Evolutionary conservation across 169 alveolate genomes (phyloP), one percentile per base, ranked within the genome.

Genomic region (Cryptosporidium parvum): DNA sequence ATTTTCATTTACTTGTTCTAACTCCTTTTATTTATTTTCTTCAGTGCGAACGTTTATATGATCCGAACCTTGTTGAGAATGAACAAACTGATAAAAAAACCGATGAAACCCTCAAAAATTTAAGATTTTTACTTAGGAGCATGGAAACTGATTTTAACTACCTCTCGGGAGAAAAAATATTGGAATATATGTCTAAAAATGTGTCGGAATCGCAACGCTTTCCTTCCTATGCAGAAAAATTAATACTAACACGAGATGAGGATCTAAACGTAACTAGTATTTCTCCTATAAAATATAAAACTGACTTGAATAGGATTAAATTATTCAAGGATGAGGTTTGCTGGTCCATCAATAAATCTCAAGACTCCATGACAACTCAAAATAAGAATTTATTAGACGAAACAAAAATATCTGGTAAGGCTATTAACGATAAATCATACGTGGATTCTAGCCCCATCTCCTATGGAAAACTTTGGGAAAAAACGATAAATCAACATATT

Each of bases 121-220:
- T 80, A n/a, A 80, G 62, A 29, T 59, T 45, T 51, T 42, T 80
- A 42, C 58, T 80, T 39, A 59, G 89, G 26, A 62, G 68, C 21
- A 80, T 80, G 89, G 89, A 80, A 42, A 80, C 89, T 26, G 89
- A 80, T 29, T 80, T 80, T 51, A 80, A 80, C 35, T 62, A 67
- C 29, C 70, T 80, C 14, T 80, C 89, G 5, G 73, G 75, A 26
- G 89, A 80, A 48, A 31, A 51, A 42, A 45, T 80, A 80, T 31
- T 80, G 37, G 89, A 67, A 26, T 35, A 80, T 80, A 65, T 80
- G 58, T 80, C 89, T 12, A 62, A 61, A 23, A 80, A 65, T 65
- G 7, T 37, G 18, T 65, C 62, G 1, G 75, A 45, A 10, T 80
- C 89, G 29, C 23, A 48, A 23, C 67, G 62, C 4, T 44, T 26